Percentiles rank a stretch among this genome's conserved stretches.
Evolutionary conservation across 169 alveolate genomes (phyloP).

Genomic region (Eimeria sp.): DNA sequence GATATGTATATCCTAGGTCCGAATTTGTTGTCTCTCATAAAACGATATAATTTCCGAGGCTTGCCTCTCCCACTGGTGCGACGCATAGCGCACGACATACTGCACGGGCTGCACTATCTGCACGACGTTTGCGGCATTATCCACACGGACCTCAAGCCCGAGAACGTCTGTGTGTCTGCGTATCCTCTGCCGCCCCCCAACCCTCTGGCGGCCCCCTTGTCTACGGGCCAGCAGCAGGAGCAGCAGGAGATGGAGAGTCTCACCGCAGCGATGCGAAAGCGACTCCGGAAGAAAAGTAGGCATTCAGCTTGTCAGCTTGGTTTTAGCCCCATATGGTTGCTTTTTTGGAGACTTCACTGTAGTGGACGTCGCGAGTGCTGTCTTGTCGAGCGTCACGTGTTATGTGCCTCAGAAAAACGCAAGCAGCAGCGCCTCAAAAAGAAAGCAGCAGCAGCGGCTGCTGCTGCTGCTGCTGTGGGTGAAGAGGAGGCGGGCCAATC

Average conservation of each 20-base stretch:
- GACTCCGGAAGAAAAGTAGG: conserved; percentile 64
- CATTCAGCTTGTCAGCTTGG: background rate
- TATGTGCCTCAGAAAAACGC: conserved; percentile 41
- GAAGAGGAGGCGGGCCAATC: conserved; percentile 84
- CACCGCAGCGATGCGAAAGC: conserved; percentile 52
- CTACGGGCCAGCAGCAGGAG: conserved; percentile 73
- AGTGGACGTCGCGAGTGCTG: background rate
- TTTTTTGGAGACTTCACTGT: background rate
- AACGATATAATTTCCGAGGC: conserved; percentile 97
- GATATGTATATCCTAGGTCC: conserved; percentile 87
- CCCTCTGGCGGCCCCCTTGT: conserved; percentile 56
- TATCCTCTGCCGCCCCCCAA: conserved; percentile 85
- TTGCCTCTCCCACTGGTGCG: conserved; percentile 96
- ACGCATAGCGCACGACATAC: conserved; percentile 97
- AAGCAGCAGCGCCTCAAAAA: conserved; percentile 74
- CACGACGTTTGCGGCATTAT: conserved; percentile 96
- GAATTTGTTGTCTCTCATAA: conserved; percentile 97
- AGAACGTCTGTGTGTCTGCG: conserved; percentile 94
- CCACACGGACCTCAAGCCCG: conserved; percentile 99
- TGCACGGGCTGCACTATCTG: conserved; percentile 98
- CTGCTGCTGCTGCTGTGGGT: conserved; percentile 74
- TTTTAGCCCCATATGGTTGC: background rate
- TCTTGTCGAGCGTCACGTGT: background rate
- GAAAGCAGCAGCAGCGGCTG: conserved; percentile 69
- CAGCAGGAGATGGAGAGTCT: conserved; percentile 61